Evolutionary conservation across 345 rosid genomes (phyloP).

Genomic region (Eucalyptus sp.): DNA sequence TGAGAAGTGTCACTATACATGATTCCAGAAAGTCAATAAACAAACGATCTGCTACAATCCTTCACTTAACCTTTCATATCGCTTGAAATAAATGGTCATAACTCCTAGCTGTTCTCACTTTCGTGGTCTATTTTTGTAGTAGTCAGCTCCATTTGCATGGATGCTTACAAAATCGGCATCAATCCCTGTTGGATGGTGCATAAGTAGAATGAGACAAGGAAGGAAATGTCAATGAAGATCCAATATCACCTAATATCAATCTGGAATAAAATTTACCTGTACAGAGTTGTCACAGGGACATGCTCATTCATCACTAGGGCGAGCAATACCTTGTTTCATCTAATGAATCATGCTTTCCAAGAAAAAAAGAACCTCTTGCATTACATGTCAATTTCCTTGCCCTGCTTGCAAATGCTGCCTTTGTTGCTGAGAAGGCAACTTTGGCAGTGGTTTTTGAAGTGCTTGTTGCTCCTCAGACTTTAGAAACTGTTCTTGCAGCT

Average conservation of each 20-base stretch:
- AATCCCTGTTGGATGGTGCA: neutral
- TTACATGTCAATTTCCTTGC: slow-evolving; percentile 43
- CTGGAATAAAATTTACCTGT: neutral
- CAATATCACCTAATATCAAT: neutral
- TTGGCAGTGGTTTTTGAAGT: neutral
- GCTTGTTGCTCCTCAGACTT: neutral
- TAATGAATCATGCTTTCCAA: neutral
- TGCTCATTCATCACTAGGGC: neutral
- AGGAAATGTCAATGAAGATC: neutral
- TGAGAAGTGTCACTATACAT: neutral
- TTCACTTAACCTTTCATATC: neutral
- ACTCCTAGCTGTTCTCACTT: neutral
- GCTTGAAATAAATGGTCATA: neutral
- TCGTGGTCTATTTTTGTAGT: neutral
- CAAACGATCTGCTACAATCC: neutral
- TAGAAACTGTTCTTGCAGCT: neutral
- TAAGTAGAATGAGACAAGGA: neutral
- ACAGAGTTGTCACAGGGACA: neutral
- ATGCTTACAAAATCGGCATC: neutral
- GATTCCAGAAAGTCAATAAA: neutral
- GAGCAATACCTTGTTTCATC: neutral
- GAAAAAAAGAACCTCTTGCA: slow-evolving; percentile 29
- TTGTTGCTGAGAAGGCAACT: slow-evolving; percentile 10
- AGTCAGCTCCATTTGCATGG: neutral
- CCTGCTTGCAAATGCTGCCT: slow-evolving; percentile 40